These are phyloP conservation scores for Dactylellina drechsleri DNA, from an alignment of 2,329 filamentous ascomycete genomes.

Conservation along the genomic window DNA sequence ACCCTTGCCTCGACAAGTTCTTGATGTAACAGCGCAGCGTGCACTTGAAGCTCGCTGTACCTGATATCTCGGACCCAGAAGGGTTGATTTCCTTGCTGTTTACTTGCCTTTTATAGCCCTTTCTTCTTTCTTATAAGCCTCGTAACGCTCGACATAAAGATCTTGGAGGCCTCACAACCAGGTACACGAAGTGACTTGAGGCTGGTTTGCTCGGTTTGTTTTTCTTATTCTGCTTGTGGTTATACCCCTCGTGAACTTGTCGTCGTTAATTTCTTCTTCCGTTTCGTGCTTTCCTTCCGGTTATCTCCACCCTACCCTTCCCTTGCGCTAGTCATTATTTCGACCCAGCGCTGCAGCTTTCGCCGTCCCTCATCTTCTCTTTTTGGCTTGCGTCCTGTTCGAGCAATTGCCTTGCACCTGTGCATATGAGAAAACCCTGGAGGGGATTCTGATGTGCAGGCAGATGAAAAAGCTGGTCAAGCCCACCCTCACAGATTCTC, in stretches of 20 bases:
- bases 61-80: conserved; percentile 12
- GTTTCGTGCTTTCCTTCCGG: conserved; percentile 53
- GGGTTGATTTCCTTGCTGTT: not conserved
- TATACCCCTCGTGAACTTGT: conserved; percentile 52
- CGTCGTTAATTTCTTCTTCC: conserved; percentile 55
- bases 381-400: conserved; percentile 54
- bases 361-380: conserved; percentile 54
- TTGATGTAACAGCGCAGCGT: conserved; percentile 38
- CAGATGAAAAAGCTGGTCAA: conserved; percentile 55
- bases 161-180: conserved; percentile 46
- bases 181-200: conserved; percentile 53
- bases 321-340: conserved; percentile 54
- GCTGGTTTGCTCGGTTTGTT: conserved; percentile 41
- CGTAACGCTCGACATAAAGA: conserved; percentile 20
- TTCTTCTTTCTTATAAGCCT: conserved; percentile 7
- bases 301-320: conserved; percentile 54
- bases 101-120: conserved; percentile 1
- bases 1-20: conserved; percentile 52
- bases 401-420: conserved; percentile 51
- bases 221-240: conserved; percentile 25
- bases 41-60: conserved; percentile 4
- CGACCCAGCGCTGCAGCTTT: conserved; percentile 45
- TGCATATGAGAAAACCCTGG: conserved; percentile 52
- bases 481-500: conserved; percentile 44
- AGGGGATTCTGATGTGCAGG: conserved; percentile 50